Base-by-base conservation (phyloP, 2,329 filamentous ascomycete species). In the Cercospora sesami region DNA sequence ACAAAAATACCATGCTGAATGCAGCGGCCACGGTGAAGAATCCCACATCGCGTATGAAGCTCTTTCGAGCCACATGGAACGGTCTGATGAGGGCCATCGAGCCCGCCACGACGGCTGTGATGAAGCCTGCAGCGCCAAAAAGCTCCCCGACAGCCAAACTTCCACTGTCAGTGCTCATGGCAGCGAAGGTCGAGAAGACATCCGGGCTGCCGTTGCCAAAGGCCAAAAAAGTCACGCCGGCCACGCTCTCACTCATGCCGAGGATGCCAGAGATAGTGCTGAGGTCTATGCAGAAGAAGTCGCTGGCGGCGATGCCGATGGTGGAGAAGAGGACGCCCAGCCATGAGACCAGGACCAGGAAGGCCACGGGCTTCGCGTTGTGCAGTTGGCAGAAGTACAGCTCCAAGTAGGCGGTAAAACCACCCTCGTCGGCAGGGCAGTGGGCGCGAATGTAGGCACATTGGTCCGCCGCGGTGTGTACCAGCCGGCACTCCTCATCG, bases 131-230 rank as follows among this genome's bases (percentile, higher is more conserved):
- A 10, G 95, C 95, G 36, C 95, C 95, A 63, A 99, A 93, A 61
- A 99, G 85, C 81, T 99, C 95, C 57, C 95, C 95, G 48, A 99
- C 89, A 1, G 95, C 95, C 84, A 99, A 87, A 82, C 94, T 96
- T n/a, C 94, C 94, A 78, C 94, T 97, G 77, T 98, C 93, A 26
- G 94, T 97, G 76, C 90, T 90, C 93, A 99, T 98, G 73, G 95
- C 96, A 16, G 95, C 95, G 81, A 99, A 98, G 2, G 95, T 99
- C 72, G 94, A 97, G 80, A 99, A 99, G 57, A 99, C 94, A 80
- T 99, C 95, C 2, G 95, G 95, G 69, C 94, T 98, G 63, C 95
- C 95, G 83, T 99, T 99, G 72, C 95, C 95, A 80, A 99, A 96
- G 8, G 95, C 95, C 63, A 99, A 83, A 75, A 99, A 96, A 0